A percentile compares a stretch with the other conserved stretches of the same genome.
Conservation (phyloP, 257 asterid genomes). For the Lithospermum erythrorhizon region DNA sequence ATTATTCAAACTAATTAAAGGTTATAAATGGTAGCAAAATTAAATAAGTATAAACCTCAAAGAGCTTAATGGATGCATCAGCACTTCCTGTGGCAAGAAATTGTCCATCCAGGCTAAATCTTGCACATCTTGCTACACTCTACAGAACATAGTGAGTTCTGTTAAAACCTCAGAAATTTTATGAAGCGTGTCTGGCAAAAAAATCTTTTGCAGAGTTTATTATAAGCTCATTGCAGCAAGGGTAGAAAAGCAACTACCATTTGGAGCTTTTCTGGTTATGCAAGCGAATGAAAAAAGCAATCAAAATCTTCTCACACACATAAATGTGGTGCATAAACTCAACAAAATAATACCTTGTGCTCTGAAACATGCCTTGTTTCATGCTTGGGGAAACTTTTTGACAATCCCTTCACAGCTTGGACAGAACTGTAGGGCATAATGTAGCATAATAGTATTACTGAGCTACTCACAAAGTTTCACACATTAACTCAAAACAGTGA, state of each 20-base stretch:
- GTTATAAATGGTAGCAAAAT: constrained; percentile 2
- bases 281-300: too few species aligned
- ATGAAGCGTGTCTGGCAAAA: too few species aligned
- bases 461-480: background rate
- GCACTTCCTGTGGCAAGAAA: constrained; percentile 85
- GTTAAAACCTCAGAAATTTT: too few species aligned
- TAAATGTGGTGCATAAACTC: too few species aligned
- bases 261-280: too few species aligned
- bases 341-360: constrained; percentile 48
- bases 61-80: constrained; percentile 70
- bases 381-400: constrained; percentile 67
- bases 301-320: too few species aligned
- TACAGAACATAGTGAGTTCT: constrained; percentile 12
- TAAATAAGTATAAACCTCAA: constrained; percentile 40
- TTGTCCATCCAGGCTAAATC: constrained; percentile 84
- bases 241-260: background rate
- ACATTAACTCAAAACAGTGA: background rate
- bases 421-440: constrained; percentile 25
- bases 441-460: too few species aligned
- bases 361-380: constrained; percentile 70
- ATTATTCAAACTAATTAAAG: constrained; percentile 13
- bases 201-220: too few species aligned
- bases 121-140: constrained; percentile 79
- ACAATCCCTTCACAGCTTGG: constrained; percentile 46
- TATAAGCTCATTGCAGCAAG: constrained; percentile 6